phyloP scores from a whole-genome alignment of 2,329 filamentous ascomycete genomes.

The Penicillium sp. region DNA sequence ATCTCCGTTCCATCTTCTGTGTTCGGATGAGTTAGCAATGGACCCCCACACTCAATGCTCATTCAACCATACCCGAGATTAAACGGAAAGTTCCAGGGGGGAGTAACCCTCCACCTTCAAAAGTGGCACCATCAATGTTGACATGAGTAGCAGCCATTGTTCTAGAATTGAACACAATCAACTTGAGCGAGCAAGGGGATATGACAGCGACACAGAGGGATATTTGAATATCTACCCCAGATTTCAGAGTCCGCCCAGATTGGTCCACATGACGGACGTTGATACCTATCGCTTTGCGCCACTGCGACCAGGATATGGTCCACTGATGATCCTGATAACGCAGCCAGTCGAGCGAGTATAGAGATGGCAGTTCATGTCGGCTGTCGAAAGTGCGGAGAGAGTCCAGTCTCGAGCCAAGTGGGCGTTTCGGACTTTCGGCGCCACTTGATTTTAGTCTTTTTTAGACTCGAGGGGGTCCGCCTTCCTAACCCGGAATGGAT shows the following conservation, averaged over 20 bases:
- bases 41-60: not conserved
- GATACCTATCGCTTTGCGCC: conserved; percentile 1
- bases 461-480: conserved; percentile 14
- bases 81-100: conserved; percentile 31
- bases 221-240: conserved; percentile 8
- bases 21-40: not conserved
- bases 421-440: not conserved
- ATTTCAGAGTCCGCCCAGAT: not conserved
- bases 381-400: conserved; percentile 1
- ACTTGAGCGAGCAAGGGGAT: not conserved
- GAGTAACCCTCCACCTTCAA: conserved; percentile 5
- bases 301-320: not conserved
- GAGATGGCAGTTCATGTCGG: conserved; percentile 1
- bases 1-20: conserved; percentile 19
- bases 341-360: not conserved
- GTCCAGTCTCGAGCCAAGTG: not conserved
- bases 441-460: not conserved
- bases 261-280: conserved; percentile 6
- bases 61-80: conserved; percentile 19
- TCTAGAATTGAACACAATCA: not conserved
- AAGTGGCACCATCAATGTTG: not conserved
- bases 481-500: conserved; percentile 19
- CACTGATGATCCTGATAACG: not conserved
- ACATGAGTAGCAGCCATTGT: not conserved
- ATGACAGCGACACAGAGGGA: conserved; percentile 4